phyloP scores from a whole-genome alignment of 129 eudicot species.

The Flaveria brownii region DNA sequence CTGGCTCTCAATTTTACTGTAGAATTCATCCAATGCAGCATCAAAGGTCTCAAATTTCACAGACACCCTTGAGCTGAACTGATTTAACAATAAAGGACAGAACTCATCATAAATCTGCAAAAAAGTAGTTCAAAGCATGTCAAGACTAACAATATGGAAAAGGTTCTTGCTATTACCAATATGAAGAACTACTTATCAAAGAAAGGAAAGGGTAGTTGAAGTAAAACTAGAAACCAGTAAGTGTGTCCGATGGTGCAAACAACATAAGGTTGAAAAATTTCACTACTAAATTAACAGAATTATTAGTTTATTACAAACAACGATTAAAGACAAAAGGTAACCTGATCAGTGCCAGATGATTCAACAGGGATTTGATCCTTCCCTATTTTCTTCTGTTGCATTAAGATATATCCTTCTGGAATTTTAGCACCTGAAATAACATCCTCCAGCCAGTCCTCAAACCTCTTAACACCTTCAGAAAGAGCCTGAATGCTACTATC shows the following conservation, averaged over 20 bases:
- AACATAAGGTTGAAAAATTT: background rate
- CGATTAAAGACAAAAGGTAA: conserved; percentile 31
- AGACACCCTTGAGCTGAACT: conserved; percentile 76
- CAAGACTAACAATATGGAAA: conserved; percentile 8
- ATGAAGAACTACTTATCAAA: background rate
- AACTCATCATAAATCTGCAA: conserved; percentile 87
- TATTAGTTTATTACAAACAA: background rate
- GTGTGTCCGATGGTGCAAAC: background rate
- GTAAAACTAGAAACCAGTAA: background rate
- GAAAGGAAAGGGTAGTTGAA: background rate
- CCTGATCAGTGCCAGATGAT: conserved; percentile 55
- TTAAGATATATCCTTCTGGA: conserved; percentile 88
- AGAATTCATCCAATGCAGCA: conserved; percentile 94
- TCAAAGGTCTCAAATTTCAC: conserved; percentile 79
- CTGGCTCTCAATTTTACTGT: conserved; percentile 96
- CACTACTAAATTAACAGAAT: background rate
- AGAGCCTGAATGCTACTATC: conserved; percentile 50
- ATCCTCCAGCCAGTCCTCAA: conserved; percentile 93
- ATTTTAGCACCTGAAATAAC: conserved; percentile 72
- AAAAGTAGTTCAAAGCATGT: conserved; percentile 12
- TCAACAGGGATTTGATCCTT: conserved; percentile 40
- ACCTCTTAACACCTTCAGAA: conserved; percentile 67
- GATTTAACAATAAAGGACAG: conserved; percentile 85
- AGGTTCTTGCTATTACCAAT: conserved; percentile 12
- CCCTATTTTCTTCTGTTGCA: conserved; percentile 63